These are phyloP conservation scores for Chrysanthemum seticuspe DNA, from an alignment of 129 eudicot genomes.

Conservation along the genomic window DNA sequence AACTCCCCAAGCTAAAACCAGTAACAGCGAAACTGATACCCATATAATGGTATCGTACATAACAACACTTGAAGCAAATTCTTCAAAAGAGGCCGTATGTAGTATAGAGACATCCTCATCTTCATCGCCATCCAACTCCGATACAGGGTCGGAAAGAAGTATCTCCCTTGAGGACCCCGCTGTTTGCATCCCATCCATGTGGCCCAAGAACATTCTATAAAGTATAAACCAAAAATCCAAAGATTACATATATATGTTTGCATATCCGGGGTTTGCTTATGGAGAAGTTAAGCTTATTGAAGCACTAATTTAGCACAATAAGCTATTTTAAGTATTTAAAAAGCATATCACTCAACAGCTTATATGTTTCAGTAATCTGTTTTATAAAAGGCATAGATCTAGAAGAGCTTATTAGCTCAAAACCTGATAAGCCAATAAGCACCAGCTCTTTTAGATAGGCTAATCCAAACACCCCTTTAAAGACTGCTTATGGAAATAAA, in stretches of 20 bases:
- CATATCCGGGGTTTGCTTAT: too few relatives aligned
- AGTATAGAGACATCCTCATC: slow-evolving; percentile 41
- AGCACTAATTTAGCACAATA: too few relatives aligned
- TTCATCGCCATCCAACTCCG: slow-evolving; percentile 55
- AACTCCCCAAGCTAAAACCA: slow-evolving; percentile 87
- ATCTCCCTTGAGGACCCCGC: slow-evolving; percentile 45
- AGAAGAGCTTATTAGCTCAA: not conserved
- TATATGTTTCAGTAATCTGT: too few relatives aligned
- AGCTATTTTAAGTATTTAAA: too few relatives aligned
- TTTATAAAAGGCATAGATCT: too few relatives aligned
- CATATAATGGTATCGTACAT: slow-evolving; percentile 75
- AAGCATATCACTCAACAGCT: too few relatives aligned
- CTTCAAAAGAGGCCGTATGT: slow-evolving; percentile 67
- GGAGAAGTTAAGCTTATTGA: too few relatives aligned
- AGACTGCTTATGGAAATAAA: too few relatives aligned
- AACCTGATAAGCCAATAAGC: not conserved
- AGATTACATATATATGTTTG: not conserved
- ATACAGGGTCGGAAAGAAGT: slow-evolving; percentile 56
- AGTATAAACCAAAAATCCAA: slow-evolving; percentile 20
- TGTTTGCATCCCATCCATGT: slow-evolving; percentile 46
- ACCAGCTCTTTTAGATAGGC: not conserved
- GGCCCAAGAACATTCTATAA: slow-evolving; percentile 61
- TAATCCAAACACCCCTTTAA: not conserved
- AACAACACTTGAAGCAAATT: slow-evolving; percentile 48
- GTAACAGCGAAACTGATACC: slow-evolving; percentile 63